Evolutionary conservation across 192 early-diverging fungal genomes (phyloP).

Genomic region (Podila horticola): DNA sequence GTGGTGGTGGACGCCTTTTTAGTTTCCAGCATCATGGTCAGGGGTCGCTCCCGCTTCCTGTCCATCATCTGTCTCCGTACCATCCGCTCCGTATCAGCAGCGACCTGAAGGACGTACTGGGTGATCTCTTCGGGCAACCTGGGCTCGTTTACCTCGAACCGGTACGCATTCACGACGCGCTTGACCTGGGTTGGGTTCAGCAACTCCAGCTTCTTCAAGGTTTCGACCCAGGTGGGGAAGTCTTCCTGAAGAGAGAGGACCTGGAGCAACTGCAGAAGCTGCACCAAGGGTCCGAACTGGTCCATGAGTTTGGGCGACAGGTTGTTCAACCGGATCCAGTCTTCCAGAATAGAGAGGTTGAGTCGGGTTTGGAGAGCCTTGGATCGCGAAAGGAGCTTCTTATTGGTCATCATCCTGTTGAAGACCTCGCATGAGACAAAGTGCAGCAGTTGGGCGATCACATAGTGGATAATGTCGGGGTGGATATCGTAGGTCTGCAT

Average conservation of each 20-base stretch:
- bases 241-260: slow-evolving; percentile 79
- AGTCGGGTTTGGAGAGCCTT: slow-evolving; percentile 87
- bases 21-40: slow-evolving; percentile 41
- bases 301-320: slow-evolving; percentile 49
- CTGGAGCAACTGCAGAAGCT: slow-evolving; percentile 86
- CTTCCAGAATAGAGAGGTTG: slow-evolving; percentile 83
- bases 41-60: slow-evolving; percentile 43
- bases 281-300: slow-evolving; percentile 77
- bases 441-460: slow-evolving; percentile 82
- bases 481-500: slow-evolving; percentile 82
- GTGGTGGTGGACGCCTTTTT: not conserved
- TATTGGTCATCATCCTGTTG: slow-evolving; percentile 85
- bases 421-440: slow-evolving; percentile 82
- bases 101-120: slow-evolving; percentile 78
- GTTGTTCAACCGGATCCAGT: slow-evolving; percentile 82
- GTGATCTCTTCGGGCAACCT: slow-evolving; percentile 76
- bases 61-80: slow-evolving; percentile 51
- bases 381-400: slow-evolving; percentile 78
- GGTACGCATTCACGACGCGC: slow-evolving; percentile 78
- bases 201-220: slow-evolving; percentile 69
- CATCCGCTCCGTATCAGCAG: slow-evolving; percentile 72
- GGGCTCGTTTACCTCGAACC: slow-evolving; percentile 90
- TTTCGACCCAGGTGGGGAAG: slow-evolving; percentile 80
- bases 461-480: slow-evolving; percentile 74
- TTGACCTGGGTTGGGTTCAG: slow-evolving; percentile 81